Evolutionary conservation across 345 rosid species (phyloP), one percentile per base, ranked within the genome.

Genomic region (Nasturtium officinale): DNA sequence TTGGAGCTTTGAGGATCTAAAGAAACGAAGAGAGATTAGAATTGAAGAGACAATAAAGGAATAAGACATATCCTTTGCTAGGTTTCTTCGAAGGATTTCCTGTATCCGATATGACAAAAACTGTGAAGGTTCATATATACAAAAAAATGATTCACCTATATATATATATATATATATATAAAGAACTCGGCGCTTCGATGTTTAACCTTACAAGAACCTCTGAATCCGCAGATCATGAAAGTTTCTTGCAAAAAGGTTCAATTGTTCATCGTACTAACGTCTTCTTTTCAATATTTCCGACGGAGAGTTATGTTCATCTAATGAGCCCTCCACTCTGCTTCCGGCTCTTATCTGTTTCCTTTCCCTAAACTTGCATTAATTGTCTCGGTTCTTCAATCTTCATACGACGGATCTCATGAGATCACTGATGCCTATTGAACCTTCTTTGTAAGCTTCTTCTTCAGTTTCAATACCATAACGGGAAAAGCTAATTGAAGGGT

Each of bases 1-100:
- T 74, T 94, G 97, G 98, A 94, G 97, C 82, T 91, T 94, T 64
- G 95, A 94, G 81, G 87, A 91, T 80, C 80, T 90, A 77, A 64
- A 77, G 61, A 77, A 77, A 64, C 76, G 71, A 38, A 71, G 72
- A 71, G 76, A 71, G 47, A 52, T 48, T 9, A 71, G 38, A 50
- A 50, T 71, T 65, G 72, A n/a, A 65, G 76, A 71, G 47, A 71
- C 80, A 32, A 56, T 71, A 15, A 77, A 71, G 21, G 76, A 77
- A 71, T 77, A 58, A 77, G 61, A 18, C 30, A 56, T 0, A 55
- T 11, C 50, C 3, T 62, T 63, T 37, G 20, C n/a, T 55, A 63
- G 35, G 75, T 63, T 70, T 56, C 52, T 26, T 63, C 13, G n/a
- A n/a, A n/a, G 6, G 25, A 12, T 5, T 16, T 51, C 54, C 17